Evolutionary conservation across 352 stramenopile species (phyloP), one percentile per base, ranked within the genome.

Genomic region (Pythium angustatum): DNA sequence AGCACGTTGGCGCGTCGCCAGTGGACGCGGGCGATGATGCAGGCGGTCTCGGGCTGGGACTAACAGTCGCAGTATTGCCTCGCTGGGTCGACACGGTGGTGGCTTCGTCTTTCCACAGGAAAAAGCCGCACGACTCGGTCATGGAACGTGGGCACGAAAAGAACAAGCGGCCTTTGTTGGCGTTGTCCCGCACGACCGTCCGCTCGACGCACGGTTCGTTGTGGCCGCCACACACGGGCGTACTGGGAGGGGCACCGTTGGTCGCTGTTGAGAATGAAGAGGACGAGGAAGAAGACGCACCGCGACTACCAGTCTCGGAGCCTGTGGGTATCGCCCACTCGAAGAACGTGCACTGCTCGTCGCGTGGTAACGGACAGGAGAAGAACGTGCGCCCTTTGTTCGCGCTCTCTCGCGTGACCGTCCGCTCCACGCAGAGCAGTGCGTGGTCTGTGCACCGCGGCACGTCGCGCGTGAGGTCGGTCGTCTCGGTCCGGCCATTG

Each of bases 301-400:
- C 5, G 5, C 15, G 15, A 19, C 38, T 22, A 19, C 24, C 57
- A 5, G 48, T n/a, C 4, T 47, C 40, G 1, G 14, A 36, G 19
- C 9, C 40, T 15, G n/a, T 27, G 1, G 59, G 59, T 9, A 51
- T 85, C 5, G 83, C 81, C 93, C 94, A 98, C 68, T 91, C 74
- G 66, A 99, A 99, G 65, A 96, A 96, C 45, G 95, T 78, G 68
- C 93, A 98, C 62, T 96, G 82, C 34, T 97, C 86, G 14, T 80
- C 78, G 57, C 85, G 85, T 6, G 92, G 87, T 19, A 90, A 78
- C 0, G 81, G 77, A 59, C 94, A 99, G 2, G 77, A 77, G 75
- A 91, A 98, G 73, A 99, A 98, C 56, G 87, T 83, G 5, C 93
- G 80, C 3, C 94, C 94, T 62, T 95, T 98, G 78, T 99, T 99